Evolutionary conservation across 1,284 basidiomycete species (phyloP), one percentile per base, ranked within the genome.

Genomic region (Agroathelia rolfsii): DNA sequence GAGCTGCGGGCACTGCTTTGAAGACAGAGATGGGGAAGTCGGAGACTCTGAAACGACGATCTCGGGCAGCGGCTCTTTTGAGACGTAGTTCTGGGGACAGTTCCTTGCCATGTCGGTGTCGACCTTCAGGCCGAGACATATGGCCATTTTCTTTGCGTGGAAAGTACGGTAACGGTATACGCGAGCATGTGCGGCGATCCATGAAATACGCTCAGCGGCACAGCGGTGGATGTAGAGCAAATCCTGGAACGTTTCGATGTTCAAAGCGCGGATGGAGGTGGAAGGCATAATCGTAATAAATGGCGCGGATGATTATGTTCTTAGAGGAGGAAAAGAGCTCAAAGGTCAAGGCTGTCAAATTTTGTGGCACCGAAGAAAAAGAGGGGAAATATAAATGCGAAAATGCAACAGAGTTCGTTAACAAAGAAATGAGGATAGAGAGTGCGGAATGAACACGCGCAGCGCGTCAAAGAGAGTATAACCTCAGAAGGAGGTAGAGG

Each of bases 111-210:
- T 53, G 6, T 43, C 32, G 17, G 59, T 59, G 46, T 69, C 53
- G 26, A 76, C 50, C 18, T 39, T 41, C 6, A 75, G 62, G 7
- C 60, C 55, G 9, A 64, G 56, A 15, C 44, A 41, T 12, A 38
- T 40, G 6, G 73, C 72, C 17, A 54, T 62, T 3, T 47, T 57
- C 29, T 60, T 62, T 1, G 69, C 69, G 44, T 64, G 64, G 41
- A 53, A 40, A 0, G 62, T 65, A 9, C 50, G 60, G 6, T 34
- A 44, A 17, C 51, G 41, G 17, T 48, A 37, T 34, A 43, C 35
- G 34, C 66, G 63, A 24, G 56, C 44, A 28, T 51, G 41, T 29
- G 41, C 44, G 0, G 69, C 63, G 37, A 66, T 45, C 22, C 45
- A 41, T 27, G 44, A 35, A 44, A 64, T 62, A 35, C 51, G 58